Base-by-base conservation (phyloP, 2,329 filamentous ascomycete genomes). In the Fusarium falciforme region DNA sequence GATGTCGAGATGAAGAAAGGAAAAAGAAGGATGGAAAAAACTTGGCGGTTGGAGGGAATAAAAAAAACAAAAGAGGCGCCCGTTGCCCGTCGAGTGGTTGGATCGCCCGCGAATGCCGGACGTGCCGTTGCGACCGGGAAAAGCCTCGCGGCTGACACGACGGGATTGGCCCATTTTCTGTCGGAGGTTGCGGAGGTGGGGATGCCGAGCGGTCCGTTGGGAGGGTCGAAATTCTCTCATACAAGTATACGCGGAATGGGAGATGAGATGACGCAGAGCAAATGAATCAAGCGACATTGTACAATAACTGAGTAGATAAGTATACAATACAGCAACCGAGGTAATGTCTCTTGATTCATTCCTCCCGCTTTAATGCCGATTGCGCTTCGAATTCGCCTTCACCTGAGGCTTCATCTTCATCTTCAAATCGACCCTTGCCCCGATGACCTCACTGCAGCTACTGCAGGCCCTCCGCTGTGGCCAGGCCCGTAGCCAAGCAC, bases 161-260 rank as follows among this genome's bases (percentile, higher is more conserved):
- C 64, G 70, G 69, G 42, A 40, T 47, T 54, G 67, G 72, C 61
- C 49, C 58, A 68, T 71, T 75, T 75, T 73, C 49, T 73, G 72
- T 73, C 71, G 61, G 72, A 66, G 63, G 65, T 64, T 74, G 68
- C 72, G 76, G 76, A 77, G 75, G 76, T 78, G 76, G 76, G 60
- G 76, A 75, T 74, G 70, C 76, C 76, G 76, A 76, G 72, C 69
- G 64, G 64, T 77, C 76, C 76, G 75, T 75, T 64, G 62, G 55
- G 47, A 54, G 57, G 33, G 22, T 70, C 12, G 72, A 75, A 78
- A 77, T 77, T 78, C 71, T 77, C 76, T 78, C 76, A 78, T 76
- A 77, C 44, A 55, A 25, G 60, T 55, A 65, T 60, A 68, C 52
- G 40, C 38, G 38, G 55, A 58, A 36, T 22, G 55, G 40, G 55